Base-by-base conservation (phyloP, 75 land plant species). In the Selaginella tamariscina region DNA sequence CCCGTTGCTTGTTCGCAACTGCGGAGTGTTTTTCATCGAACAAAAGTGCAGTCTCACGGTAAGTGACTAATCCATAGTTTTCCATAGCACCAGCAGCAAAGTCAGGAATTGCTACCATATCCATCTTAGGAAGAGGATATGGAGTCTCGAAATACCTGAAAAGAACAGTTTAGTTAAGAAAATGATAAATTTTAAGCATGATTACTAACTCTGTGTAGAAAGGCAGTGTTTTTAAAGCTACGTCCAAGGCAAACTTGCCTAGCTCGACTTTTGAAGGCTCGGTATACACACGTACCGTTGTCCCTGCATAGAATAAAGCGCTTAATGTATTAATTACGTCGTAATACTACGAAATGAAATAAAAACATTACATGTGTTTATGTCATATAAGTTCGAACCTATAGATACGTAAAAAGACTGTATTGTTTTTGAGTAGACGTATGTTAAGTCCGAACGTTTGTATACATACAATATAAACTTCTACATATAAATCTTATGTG, bases 1-100 rank as follows among this genome's bases (percentile, higher is more conserved):
- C 96, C 82, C 92, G 70, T 74, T 95, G 99, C 71, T 85, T 90
- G 73, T 87, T 91, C 21, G 82, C 75, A 54, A 96, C 97, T 32
- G 99, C 85, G 66, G 97, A 95, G 64, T 82, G 85, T 29, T 75
- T 63, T 15, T 95, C 99, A 81, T 95, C 99, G 82, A 78, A 87
- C 2, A 95, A 85, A 75, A 95, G 75, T 57, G 86, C 97, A 29
- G 84, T 79, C 75, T 95, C 99, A 60, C 97, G 88, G 44, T 91
- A 95, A 26, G 97, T 95, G 23, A 95, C 92, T 62, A 95, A 69
- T 31, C 99, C 99, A 77, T 91, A 95, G 72, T 95, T 95, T 68
- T 95, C 99, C 99, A 95, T 95, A 20, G 99, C 99, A 28, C 99
- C 99, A 73, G 87, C 87, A 65, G 96, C 83, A 77, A 95, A 95